A percentile compares a stretch with the other conserved stretches of the same genome.
phyloP scores from a whole-genome alignment of 139 green algal genomes.

The Eudorina sp. region DNA sequence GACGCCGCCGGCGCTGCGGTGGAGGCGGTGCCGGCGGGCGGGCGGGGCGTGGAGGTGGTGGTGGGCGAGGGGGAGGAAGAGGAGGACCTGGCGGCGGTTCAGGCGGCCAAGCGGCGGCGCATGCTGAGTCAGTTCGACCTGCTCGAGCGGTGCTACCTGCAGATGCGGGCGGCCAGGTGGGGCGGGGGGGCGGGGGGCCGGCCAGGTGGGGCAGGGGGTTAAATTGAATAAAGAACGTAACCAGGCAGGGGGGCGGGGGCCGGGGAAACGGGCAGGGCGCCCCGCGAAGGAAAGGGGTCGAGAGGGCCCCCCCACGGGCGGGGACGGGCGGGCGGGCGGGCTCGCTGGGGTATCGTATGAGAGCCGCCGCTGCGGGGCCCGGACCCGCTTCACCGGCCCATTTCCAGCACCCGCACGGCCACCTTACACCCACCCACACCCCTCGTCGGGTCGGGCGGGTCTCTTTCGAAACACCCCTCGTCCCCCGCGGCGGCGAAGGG shows the following conservation, averaged over 20 bases:
- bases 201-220: not conserved
- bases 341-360: too few relatives aligned
- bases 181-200: not conserved
- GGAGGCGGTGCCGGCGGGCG: not conserved
- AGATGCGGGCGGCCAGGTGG: constrained; percentile 23
- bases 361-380: too few relatives aligned
- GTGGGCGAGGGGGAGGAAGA: not conserved
- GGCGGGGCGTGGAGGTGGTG: not conserved
- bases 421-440: too few relatives aligned
- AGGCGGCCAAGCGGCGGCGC: constrained; percentile 68
- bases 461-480: too few relatives aligned
- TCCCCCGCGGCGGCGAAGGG: too few relatives aligned
- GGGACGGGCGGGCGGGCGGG: not conserved
- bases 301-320: too few relatives aligned
- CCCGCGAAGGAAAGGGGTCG: not conserved
- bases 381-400: too few relatives aligned
- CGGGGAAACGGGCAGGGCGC: not conserved
- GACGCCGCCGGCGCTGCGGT: not conserved
- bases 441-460: too few relatives aligned
- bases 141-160: constrained; percentile 80
- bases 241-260: not conserved
- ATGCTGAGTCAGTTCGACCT: constrained; percentile 82
- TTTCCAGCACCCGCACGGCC: too few relatives aligned
- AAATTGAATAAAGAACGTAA: too few relatives aligned
- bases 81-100: constrained; percentile 8